These are phyloP conservation scores for Typha latifolia DNA, from an alignment of 176 grass and related monocot genomes.

Conservation along the genomic window DNA sequence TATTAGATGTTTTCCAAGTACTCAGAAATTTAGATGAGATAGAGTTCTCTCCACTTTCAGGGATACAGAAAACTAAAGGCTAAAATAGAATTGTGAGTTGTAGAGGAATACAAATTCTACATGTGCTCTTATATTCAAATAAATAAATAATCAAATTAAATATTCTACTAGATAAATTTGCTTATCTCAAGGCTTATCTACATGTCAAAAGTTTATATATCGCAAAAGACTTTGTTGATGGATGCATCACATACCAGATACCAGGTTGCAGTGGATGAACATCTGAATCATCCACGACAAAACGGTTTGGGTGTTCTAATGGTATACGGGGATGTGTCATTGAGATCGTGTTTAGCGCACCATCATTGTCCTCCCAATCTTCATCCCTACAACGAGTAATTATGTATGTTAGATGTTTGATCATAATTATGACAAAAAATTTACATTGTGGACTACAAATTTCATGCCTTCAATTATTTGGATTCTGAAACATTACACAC, in stretches of 20 bases:
- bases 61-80: neutral
- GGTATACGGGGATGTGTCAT: slow-evolving; percentile 8
- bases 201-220: too few species aligned
- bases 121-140: neutral
- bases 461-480: neutral
- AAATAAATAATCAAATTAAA: neutral
- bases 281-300: slow-evolving; percentile 26
- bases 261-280: slow-evolving; percentile 38
- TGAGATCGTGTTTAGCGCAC: slow-evolving; percentile 1
- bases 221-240: neutral
- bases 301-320: neutral
- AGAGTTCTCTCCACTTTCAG: neutral
- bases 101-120: neutral
- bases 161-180: neutral
- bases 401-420: neutral
- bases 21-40: neutral
- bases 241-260: slow-evolving; percentile 42
- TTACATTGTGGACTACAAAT: neutral
- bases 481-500: slow-evolving; percentile 10
- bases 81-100: too few species aligned
- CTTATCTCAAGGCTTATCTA: too few species aligned
- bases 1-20: neutral
- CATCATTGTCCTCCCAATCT: slow-evolving; percentile 4
- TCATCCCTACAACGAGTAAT: slow-evolving; percentile 27
- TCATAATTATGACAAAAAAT: neutral